A percentile compares a stretch with the other conserved stretches of the same genome.
Evolutionary conservation across 305 asterid genomes (phyloP).

Genomic region (Vinca major): DNA sequence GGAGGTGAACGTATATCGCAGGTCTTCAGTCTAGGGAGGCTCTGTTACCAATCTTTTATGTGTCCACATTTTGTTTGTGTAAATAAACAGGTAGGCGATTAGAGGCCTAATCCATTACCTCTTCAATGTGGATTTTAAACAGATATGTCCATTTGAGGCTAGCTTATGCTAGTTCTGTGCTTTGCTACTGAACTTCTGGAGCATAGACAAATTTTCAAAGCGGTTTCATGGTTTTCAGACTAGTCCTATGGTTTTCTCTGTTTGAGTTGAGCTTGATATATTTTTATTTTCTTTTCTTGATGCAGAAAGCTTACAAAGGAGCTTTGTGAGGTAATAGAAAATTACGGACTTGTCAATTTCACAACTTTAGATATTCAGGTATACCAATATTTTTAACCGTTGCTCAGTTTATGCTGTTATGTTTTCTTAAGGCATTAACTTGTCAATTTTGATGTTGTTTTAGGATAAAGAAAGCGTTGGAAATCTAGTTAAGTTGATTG

Average conservation of each 20-base stretch:
- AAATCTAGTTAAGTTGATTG: conserved; percentile 74
- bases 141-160: background rate
- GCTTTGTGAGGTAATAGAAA: conserved; percentile 83
- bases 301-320: conserved; percentile 90
- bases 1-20: too few species aligned
- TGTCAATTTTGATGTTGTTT: conserved; percentile 14
- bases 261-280: background rate
- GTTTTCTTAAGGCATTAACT: background rate
- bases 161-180: background rate
- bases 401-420: background rate
- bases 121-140: background rate
- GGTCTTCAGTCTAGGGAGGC: too few species aligned
- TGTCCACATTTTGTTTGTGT: background rate
- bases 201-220: background rate
- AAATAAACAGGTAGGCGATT: background rate
- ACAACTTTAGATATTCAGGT: conserved; percentile 91
- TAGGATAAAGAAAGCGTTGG: conserved; percentile 97
- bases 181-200: background rate
- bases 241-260: background rate
- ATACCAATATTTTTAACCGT: conserved; percentile 14
- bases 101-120: background rate
- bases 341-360: conserved; percentile 70
- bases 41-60: background rate
- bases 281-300: background rate
- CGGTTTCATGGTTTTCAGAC: background rate